Evolutionary conservation across 352 stramenopile genomes (phyloP).

Genomic region (Pythium volutum): DNA sequence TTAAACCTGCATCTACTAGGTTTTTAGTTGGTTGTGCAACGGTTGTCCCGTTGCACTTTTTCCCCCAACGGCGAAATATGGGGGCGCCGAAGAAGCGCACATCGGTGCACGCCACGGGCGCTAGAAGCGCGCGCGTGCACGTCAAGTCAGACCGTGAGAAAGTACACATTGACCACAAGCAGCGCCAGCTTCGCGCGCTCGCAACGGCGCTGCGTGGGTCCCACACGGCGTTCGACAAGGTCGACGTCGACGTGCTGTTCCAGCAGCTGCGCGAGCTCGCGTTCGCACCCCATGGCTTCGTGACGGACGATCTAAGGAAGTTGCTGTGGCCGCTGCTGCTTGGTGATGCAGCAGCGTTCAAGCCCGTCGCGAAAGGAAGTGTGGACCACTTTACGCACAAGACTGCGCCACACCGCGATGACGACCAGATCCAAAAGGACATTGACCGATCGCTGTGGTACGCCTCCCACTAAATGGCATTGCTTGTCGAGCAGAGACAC

Average conservation of each 20-base stretch:
- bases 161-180: conserved; percentile 46
- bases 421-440: conserved; percentile 75
- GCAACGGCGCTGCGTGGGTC: conserved; percentile 30
- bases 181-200: conserved; percentile 41
- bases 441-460: conserved; percentile 81
- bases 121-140: conserved; percentile 3
- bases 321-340: conserved; percentile 67
- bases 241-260: conserved; percentile 34
- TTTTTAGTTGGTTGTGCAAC: not conserved
- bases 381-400: conserved; percentile 12
- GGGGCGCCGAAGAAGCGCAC: conserved; percentile 16
- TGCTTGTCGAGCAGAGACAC: not conserved
- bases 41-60: conserved; percentile 14
- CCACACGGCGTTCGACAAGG: conserved; percentile 3
- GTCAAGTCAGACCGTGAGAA: conserved; percentile 36
- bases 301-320: conserved; percentile 53
- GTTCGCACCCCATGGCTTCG: conserved; percentile 47
- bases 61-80: conserved; percentile 9
- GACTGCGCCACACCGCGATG: conserved; percentile 48
- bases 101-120: not conserved
- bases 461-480: not conserved
- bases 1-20: not conserved
- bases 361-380: conserved; percentile 8
- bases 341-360: conserved; percentile 8
- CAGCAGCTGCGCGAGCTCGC: conserved; percentile 58